Base-by-base conservation (phyloP, 1,284 basidiomycete species). In the Sphagnurus paluster region DNA sequence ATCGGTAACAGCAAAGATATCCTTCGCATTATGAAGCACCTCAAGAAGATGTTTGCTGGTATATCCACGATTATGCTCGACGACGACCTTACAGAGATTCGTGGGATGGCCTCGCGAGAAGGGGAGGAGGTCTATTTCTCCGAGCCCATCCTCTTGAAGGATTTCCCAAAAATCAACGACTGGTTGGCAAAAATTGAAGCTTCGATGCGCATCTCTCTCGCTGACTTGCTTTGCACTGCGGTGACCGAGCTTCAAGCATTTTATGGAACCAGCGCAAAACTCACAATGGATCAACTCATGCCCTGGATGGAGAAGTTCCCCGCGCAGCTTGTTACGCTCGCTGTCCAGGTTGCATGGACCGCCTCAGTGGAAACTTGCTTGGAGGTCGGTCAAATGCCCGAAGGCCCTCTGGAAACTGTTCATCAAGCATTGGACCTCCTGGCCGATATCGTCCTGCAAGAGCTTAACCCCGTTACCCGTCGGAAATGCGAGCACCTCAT, bases 41-140 rank as follows among this genome's bases (percentile, higher is more conserved):
- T 99, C 53, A 98, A 98, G 75, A 99, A 99, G 80, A 99, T 99
- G 97, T 99, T 99, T 67, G 97, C 97, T 5, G 97, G 98, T 30
- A 88, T 99, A 37, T 90, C 93, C 0, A 93, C 91, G 0, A 78
- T 99, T 52, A 79, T 76, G 56, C 76, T 98, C n/a, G 91, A 97
- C 63, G 90, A 93, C 6, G 92, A 94, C 36, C 70, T 93, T 49
- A 88, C 90, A 1, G 80, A 89, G 60, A 94, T 94, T 49, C 82
- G 84, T 58, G 93, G 88, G 39, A 95, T 98, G 83, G 84, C 90
- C 4, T 98, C 95, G 3, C 77, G 93, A 44, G 97, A 99, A 65
- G 98, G 95, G 42, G 97, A 99, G 66, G 85, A 91, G 60, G 90
- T 99, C 14, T 70, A 66, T 4, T 98, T 99, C 70, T 79, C 83